A percentile compares a stretch with the other conserved stretches of the same genome.
Conservation (phyloP, 2,329 filamentous ascomycete genomes). For the Epichloe scottii region DNA sequence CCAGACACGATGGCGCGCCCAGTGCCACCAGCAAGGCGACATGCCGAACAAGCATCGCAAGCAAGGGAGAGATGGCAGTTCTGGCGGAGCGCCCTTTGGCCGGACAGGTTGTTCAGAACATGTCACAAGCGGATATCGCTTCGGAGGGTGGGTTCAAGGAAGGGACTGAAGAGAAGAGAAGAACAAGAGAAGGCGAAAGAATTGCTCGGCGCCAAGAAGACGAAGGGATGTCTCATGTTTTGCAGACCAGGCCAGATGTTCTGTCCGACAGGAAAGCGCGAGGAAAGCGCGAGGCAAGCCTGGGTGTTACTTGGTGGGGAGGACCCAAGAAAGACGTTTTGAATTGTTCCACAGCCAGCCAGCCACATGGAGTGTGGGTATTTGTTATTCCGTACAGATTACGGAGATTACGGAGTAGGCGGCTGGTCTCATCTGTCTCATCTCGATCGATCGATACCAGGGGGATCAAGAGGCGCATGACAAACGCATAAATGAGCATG, state of each 20-base stretch:
- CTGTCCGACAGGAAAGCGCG: not conserved
- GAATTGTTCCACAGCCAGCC: no score
- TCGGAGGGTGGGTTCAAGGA: not conserved
- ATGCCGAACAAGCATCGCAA: conserved; percentile 9
- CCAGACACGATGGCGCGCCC: conserved; percentile 9
- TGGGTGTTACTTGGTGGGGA: no score
- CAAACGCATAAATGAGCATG: no score
- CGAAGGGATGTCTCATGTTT: no score
- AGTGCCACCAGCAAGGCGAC: conserved; percentile 8
- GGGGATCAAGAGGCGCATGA: no score
- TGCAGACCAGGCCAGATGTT: not conserved
- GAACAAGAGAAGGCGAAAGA: not conserved
- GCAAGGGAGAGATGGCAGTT: not conserved
- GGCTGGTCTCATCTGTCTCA: no score
- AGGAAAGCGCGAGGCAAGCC: not conserved
- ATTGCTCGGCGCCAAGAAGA: not conserved
- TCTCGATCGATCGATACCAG: no score
- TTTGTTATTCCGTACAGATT: no score
- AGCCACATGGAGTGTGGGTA: no score
- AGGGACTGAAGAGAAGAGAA: not conserved
- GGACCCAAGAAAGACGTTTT: not conserved
- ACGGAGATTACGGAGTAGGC: no score
- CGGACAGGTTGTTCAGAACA: not conserved
- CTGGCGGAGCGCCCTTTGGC: not conserved
- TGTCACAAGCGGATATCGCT: not conserved